Evolutionary conservation across 139 green algal genomes (phyloP).

Genomic region (Chlamydomonas sphaeroides): DNA sequence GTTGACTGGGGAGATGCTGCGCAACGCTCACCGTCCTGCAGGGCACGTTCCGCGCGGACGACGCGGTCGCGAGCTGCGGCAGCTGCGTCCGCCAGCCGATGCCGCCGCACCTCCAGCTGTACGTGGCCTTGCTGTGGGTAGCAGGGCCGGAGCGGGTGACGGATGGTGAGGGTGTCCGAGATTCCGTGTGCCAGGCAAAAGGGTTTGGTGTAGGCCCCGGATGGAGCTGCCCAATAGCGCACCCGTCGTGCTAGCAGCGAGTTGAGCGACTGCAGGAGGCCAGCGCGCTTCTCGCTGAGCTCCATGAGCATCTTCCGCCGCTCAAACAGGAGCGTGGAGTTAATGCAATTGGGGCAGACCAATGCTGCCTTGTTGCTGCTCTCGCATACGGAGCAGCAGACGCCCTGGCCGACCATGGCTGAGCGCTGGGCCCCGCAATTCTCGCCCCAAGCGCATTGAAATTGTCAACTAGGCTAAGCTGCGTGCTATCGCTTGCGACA

Average conservation of each 20-base stretch:
- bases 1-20: no score
- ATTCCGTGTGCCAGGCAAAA: not conserved
- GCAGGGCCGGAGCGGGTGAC: not conserved
- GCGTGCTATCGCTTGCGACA: no score
- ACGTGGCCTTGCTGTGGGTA: slow-evolving; percentile 13
- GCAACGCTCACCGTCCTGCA: slow-evolving; percentile 1
- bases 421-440: no score
- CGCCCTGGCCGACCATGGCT: not conserved
- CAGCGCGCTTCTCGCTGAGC: slow-evolving; percentile 20
- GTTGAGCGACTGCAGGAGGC: slow-evolving; percentile 1
- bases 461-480: no score
- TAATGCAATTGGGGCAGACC: slow-evolving; percentile 28
- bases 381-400: slow-evolving; percentile 32
- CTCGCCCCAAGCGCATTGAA: no score
- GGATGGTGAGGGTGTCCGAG: not conserved
- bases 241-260: not conserved
- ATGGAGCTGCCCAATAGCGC: not conserved
- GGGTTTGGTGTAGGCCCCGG: not conserved
- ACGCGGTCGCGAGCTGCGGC: not conserved
- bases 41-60: not conserved
- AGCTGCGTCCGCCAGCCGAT: slow-evolving; percentile 17
- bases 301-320: slow-evolving; percentile 37
- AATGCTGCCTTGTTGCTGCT: not conserved
- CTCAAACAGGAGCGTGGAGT: slow-evolving; percentile 37
- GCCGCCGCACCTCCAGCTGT: slow-evolving; percentile 26